phyloP scores from a whole-genome alignment of 2,329 filamentous ascomycete species.

The Stachybotrys elegans region DNA sequence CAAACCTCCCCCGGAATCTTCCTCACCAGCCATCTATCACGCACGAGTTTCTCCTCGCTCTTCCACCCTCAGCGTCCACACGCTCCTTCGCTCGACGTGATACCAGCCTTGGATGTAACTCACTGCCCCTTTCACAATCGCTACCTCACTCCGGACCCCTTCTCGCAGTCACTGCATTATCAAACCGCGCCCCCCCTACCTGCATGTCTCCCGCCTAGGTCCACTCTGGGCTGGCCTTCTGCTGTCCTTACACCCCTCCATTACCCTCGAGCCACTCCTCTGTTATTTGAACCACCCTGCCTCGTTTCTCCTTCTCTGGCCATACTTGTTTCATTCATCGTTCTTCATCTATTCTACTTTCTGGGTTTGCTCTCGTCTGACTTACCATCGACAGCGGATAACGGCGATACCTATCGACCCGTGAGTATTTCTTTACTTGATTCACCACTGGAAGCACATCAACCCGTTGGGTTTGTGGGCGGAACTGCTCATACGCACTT shows the following conservation, averaged over 20 bases:
- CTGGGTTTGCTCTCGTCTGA: conserved; percentile 33
- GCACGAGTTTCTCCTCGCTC: too few species aligned
- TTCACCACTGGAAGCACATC: background rate
- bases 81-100: conserved; percentile 26
- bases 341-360: conserved; percentile 14
- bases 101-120: conserved; percentile 29
- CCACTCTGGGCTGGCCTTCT: conserved; percentile 30
- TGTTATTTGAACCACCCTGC: conserved; percentile 26
- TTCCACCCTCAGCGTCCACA: too few species aligned
- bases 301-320: conserved; percentile 17
- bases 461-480: too few species aligned
- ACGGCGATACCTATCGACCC: conserved; percentile 57
- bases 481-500: too few species aligned
- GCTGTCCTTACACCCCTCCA: conserved; percentile 30
- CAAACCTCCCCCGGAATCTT: too few species aligned
- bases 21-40: too few species aligned
- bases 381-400: conserved; percentile 46
- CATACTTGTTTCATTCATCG: conserved; percentile 17
- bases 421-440: conserved; percentile 35
- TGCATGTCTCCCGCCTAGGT: conserved; percentile 42
- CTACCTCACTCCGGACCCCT: conserved; percentile 20
- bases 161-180: conserved; percentile 27
- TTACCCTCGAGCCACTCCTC: conserved; percentile 23
- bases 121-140: conserved; percentile 22
- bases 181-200: conserved; percentile 31